Percentiles rank a stretch among this genome's conserved stretches.
These are phyloP conservation scores for Clarireedia hainanense DNA, from an alignment of 2,329 filamentous ascomycete genomes.

Conservation along the genomic window DNA sequence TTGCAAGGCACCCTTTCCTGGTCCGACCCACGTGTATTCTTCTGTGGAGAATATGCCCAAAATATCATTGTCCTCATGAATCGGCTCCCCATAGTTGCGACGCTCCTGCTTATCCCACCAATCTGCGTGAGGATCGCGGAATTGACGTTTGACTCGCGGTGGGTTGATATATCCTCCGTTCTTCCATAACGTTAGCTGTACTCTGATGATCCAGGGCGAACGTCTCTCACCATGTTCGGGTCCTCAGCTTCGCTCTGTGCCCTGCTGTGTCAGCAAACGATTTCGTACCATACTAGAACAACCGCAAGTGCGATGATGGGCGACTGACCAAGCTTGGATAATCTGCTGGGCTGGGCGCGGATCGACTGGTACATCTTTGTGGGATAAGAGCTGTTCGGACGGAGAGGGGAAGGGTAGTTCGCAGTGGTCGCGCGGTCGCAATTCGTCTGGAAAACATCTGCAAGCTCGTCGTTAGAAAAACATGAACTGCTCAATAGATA, in stretches of 20 bases:
- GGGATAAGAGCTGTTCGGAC: constrained; percentile 47
- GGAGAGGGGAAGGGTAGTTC: constrained; percentile 38
- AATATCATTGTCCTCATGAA: constrained; percentile 94
- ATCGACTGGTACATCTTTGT: constrained; percentile 35
- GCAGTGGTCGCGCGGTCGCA: constrained; percentile 41
- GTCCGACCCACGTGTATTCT: constrained; percentile 75
- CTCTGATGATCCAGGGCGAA: neutral
- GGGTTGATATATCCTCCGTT: constrained; percentile 83
- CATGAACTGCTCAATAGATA: neutral
- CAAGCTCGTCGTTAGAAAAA: constrained; percentile 1
- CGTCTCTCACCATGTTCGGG: constrained; percentile 53
- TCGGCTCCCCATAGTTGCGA: constrained; percentile 91
- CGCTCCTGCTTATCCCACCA: constrained; percentile 99
- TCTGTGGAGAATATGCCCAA: constrained; percentile 84
- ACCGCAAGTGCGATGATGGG: neutral
- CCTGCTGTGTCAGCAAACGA: constrained; percentile 15
- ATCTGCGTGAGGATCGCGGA: constrained; percentile 84
- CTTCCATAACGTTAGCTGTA: constrained; percentile 34
- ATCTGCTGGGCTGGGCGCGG: constrained; percentile 11
- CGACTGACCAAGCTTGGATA: constrained; percentile 27
- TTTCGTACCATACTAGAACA: neutral
- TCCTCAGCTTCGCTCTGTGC: constrained; percentile 49
- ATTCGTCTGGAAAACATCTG: constrained; percentile 57
- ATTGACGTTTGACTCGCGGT: constrained; percentile 73
- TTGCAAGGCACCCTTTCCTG: constrained; percentile 62